phyloP scores from a whole-genome alignment of 768 basidiomycete genomes.

The Russula ochroleuca region DNA sequence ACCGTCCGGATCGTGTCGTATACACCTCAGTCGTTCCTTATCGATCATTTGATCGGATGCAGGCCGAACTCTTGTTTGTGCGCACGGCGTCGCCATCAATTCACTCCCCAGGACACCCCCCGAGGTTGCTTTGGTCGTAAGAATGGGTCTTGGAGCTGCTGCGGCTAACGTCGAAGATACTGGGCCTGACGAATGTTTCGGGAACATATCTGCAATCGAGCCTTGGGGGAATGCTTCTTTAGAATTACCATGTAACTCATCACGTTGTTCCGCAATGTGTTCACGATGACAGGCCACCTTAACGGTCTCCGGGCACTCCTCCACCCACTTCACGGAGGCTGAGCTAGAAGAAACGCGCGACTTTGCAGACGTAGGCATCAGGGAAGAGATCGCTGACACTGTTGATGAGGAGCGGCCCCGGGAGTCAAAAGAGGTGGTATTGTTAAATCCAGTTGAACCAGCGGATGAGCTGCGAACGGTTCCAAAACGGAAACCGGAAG shows the following conservation, averaged over 20 bases:
- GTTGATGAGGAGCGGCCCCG: constrained; percentile 39
- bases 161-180: constrained; percentile 8
- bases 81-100: constrained; percentile 35
- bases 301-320: constrained; percentile 45
- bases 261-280: constrained; percentile 31
- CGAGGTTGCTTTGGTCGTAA: constrained; percentile 52
- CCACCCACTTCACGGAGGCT: constrained; percentile 50
- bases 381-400: constrained; percentile 41
- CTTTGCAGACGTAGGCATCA: constrained; percentile 45
- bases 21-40: constrained; percentile 44
- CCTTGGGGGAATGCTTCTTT: constrained; percentile 51
- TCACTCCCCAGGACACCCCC: constrained; percentile 38
- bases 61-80: constrained; percentile 50
- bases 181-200: constrained; percentile 30
- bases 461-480: constrained; percentile 23
- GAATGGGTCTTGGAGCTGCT: constrained; percentile 29
- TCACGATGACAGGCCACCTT: constrained; percentile 40
- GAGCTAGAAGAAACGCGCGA: constrained; percentile 37
- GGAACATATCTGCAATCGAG: constrained; percentile 57
- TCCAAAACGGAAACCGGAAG: constrained; percentile 45
- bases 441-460: constrained; percentile 24
- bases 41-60: constrained; percentile 60
- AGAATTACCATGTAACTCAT: constrained; percentile 44
- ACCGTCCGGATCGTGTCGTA: constrained; percentile 54
- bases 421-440: constrained; percentile 20